Conservation (phyloP, 768 basidiomycete species). For the Suillus spraguei region DNA sequence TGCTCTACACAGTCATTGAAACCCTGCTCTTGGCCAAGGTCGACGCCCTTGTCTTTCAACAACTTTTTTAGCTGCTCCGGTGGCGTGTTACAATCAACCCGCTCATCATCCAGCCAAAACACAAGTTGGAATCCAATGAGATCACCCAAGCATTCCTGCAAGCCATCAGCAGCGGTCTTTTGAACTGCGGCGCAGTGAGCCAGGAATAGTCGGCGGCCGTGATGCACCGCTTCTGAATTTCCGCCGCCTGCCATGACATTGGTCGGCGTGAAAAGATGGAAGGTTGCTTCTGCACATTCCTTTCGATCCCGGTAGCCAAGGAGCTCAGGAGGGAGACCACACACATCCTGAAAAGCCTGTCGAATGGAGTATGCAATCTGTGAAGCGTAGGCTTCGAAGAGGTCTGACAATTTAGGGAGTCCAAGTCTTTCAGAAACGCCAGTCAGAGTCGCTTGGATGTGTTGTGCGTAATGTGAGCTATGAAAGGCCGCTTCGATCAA, state of each 20-base stretch:
- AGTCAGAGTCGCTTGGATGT: conserved; percentile 52
- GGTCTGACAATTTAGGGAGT: conserved; percentile 53
- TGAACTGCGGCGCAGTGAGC: conserved; percentile 65
- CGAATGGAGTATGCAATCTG: conserved; percentile 75
- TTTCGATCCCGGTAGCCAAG: conserved; percentile 75
- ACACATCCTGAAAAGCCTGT: conserved; percentile 48
- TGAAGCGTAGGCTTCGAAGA: conserved; percentile 80
- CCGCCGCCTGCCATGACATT: conserved; percentile 53
- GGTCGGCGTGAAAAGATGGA: conserved; percentile 67
- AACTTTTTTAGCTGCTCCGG: conserved; percentile 36
- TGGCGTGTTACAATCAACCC: conserved; percentile 20
- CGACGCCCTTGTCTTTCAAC: conserved; percentile 37
- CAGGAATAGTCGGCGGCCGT: conserved; percentile 51
- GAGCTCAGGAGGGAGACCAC: conserved; percentile 66
- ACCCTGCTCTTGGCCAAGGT: conserved; percentile 28
- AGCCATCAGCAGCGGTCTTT: conserved; percentile 50
- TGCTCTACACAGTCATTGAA: conserved; percentile 41
- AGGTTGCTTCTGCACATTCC: conserved; percentile 67
- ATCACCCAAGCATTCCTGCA: conserved; percentile 66
- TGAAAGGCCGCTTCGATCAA: conserved; percentile 68
- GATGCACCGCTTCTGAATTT: conserved; percentile 27
- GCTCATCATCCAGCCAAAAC: conserved; percentile 42
- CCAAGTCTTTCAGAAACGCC: conserved; percentile 72
- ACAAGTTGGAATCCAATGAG: conserved; percentile 66
- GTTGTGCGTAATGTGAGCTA: conserved; percentile 27